Evolutionary conservation across 129 eudicot species (phyloP), one percentile per base, ranked within the genome.

Genomic region (Logfia minima): DNA sequence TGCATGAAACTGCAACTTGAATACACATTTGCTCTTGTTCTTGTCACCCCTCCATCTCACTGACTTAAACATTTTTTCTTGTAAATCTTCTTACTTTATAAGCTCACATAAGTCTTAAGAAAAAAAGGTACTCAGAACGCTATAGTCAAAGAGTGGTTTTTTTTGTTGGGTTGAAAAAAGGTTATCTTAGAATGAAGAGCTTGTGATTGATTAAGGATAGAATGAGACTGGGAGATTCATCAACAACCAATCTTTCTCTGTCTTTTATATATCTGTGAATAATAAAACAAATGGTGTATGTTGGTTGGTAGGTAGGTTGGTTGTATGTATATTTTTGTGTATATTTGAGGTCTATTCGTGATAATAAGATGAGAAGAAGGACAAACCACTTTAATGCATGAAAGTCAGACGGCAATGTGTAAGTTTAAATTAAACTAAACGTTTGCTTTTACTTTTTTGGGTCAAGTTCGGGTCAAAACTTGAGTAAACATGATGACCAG

Each of bases 1-100:
- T 73, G 89, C 99, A 66, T 95, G 94, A 84, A 95, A 91, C 70
- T 91, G 93, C 87, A 95, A 68, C 78, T 76, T 84, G 86, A 91
- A 95, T 18, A 95, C 87, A 56, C 80, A 83, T 85, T 91, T 95
- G 82, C 91, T 78, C 90, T 87, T 86, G 72, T 67, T 84, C 85
- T 87, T 92, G 78, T 95, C 94, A 45, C 81, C 86, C 77, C 80
- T 86, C 94, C 90, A 81, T 84, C 79, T 86, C 9, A 81, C 79
- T 18, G 91, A 82, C 80, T 90, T 90, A 66, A 89, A 89, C 98
- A 94, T 92, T 80, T 80, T 62, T 48, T 73, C 0, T 29, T 5
- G 11, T 48, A 48, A 48, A 48, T 48, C 55, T 72, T 29, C 53
- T n/a, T 17, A 18, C 13, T 19, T 68, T 13, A 72, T 45, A 64